A percentile compares a stretch with the other conserved stretches of the same genome.
These are phyloP conservation scores for grape (Vitis vinifera) DNA, from an alignment of 164 flowering plant species.

Conservation along the genomic window ASM3070453v1 NC_081823.1:181501-182000, in stretches of 20 bases:
- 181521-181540: constrained; percentile 4
- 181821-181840: neutral
- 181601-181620: too few relatives aligned
- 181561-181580: too few relatives aligned
- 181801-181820: neutral
- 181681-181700: constrained; percentile 8
- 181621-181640: neutral
- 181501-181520: constrained; percentile 9
- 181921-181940: too few relatives aligned
- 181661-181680: constrained; percentile 11
- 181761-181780: neutral
- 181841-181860: neutral
- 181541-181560: neutral
- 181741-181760: neutral
- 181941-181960: too few relatives aligned
- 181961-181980: too few relatives aligned
- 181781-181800: neutral
- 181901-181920: constrained; percentile 1
- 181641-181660: constrained; percentile 8
- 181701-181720: constrained; percentile 5
- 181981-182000: too few relatives aligned
- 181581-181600: too few relatives aligned
- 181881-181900: constrained; percentile 5
- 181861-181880: constrained; percentile 4
- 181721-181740: constrained; percentile 5